Base-by-base conservation (phyloP, 768 basidiomycete genomes). In the Boletus coccyginus region DNA sequence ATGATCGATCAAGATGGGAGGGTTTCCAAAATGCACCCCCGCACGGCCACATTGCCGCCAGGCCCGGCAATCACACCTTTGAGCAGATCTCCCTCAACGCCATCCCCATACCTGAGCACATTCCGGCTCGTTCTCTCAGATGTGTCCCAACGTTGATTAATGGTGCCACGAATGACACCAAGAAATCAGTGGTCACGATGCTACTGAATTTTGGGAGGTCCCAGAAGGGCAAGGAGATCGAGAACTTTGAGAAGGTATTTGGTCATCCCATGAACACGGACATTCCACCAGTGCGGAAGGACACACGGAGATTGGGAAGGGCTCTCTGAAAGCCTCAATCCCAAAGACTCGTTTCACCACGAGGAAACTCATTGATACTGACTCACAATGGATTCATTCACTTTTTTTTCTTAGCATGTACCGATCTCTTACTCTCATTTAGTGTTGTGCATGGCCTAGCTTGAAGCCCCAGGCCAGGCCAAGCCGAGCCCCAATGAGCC, bases 231-330 rank as follows among this genome's bases (percentile, higher is more conserved):
- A 52, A 50, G n/a, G 46, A 52, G 19, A 13, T 7, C 10, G 51
- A 46, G 24, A 35, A 55, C 5, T 41, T 46, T 2, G 56, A 54
- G 43, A 57, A 29, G 40, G 17, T 60, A 4, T 64, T 70, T 29
- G 64, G 62, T 39, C 64, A 68, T 19, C n/a, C 54, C 7, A 49
- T 51, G 24, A 55, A 66, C 16, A 35, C 21, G 3, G 16, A 61
- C 27, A 6, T 50, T 38, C 55, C 62, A 8, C 55, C 64, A 2
- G 21, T 24, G 32, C 50, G 58, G 42, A 61, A 63, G 47, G 66
- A 61, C 17, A 7, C 38, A 9, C 38, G 38, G 14, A 39, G 38
- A n/a, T 7, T 39, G 61, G 48, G 59, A 55, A 46, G 64, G 57
- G 41, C 27, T 52, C 17, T 36, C 52, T 12, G 60, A 52, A 44